These are phyloP conservation scores for Lactarius indigo DNA, from an alignment of 768 basidiomycete species.

Conservation along the genomic window DNA sequence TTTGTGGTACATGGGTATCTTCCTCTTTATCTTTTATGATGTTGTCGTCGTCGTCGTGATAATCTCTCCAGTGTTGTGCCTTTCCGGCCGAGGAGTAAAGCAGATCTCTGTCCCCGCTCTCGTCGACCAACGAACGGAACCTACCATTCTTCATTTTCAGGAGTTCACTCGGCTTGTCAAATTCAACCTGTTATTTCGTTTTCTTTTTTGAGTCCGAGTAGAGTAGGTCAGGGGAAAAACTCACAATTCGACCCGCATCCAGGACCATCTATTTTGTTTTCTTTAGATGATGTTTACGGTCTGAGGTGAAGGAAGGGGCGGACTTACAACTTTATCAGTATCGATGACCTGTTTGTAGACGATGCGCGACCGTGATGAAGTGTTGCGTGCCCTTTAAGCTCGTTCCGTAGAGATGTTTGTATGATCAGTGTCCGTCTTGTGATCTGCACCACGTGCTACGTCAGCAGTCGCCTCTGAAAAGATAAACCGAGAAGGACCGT, in stretches of 20 bases:
- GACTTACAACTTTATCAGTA: constrained; percentile 51
- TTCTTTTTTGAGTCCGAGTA: neutral
- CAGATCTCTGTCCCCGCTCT: constrained; percentile 38
- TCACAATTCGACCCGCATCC: constrained; percentile 40
- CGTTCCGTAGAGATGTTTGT: constrained; percentile 50
- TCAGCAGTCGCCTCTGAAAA: neutral
- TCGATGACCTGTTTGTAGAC: constrained; percentile 56
- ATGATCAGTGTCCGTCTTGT: constrained; percentile 55
- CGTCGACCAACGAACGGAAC: constrained; percentile 38
- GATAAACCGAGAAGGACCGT: neutral
- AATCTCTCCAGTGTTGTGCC: neutral
- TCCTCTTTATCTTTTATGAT: neutral
- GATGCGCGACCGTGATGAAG: constrained; percentile 61
- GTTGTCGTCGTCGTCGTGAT: neutral
- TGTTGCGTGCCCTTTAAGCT: constrained; percentile 42
- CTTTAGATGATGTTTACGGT: neutral
- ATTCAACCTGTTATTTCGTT: constrained; percentile 36
- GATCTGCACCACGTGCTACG: constrained; percentile 36
- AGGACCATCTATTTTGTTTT: constrained; percentile 38
- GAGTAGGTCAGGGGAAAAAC: constrained; percentile 10
- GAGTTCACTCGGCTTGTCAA: constrained; percentile 44
- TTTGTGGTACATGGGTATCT: neutral
- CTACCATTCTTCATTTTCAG: constrained; percentile 36
- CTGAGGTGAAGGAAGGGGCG: neutral
- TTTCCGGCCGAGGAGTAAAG: constrained; percentile 29